A percentile compares a stretch with the other conserved stretches of the same genome.
These are phyloP conservation scores for Colletotrichum neosansevieriae DNA, from an alignment of 2,329 filamentous ascomycete species.

Conservation along the genomic window DNA sequence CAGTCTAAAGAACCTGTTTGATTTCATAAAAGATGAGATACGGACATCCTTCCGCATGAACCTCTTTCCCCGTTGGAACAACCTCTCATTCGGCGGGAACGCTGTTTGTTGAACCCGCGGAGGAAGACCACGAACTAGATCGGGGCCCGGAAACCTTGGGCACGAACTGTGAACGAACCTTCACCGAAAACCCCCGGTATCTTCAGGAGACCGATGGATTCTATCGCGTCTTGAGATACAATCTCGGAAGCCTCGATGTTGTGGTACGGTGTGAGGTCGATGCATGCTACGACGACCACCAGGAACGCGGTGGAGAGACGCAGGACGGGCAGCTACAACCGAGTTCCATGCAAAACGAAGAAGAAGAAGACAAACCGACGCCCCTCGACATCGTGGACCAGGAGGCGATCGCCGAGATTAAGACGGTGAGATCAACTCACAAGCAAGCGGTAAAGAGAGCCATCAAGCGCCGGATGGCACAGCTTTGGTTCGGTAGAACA, in stretches of 20 bases:
- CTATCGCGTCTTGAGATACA: neutral
- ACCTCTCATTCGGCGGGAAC: too few species aligned
- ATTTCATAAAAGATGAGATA: neutral
- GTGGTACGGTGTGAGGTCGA: neutral
- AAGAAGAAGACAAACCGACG: too few species aligned
- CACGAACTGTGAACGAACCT: neutral
- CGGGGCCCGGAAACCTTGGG: neutral
- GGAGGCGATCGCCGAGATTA: too few species aligned
- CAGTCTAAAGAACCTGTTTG: neutral
- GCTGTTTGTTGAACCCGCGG: neutral
- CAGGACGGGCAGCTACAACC: too few species aligned
- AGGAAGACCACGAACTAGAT: neutral
- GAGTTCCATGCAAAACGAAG: too few species aligned
- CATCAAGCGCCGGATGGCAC: neutral
- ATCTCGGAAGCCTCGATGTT: neutral
- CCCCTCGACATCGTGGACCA: too few species aligned
- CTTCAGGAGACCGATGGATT: neutral
- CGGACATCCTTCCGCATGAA: neutral
- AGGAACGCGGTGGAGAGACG: too few species aligned
- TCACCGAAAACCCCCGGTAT: neutral
- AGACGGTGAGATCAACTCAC: too few species aligned
- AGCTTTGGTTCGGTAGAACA: neutral
- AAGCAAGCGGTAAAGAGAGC: too few species aligned
- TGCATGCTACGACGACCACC: neutral
- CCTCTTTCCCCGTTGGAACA: neutral